These are phyloP conservation scores for Emmonsiellopsis sp. DNA, from an alignment of 2,329 filamentous ascomycete species.

Conservation along the genomic window DNA sequence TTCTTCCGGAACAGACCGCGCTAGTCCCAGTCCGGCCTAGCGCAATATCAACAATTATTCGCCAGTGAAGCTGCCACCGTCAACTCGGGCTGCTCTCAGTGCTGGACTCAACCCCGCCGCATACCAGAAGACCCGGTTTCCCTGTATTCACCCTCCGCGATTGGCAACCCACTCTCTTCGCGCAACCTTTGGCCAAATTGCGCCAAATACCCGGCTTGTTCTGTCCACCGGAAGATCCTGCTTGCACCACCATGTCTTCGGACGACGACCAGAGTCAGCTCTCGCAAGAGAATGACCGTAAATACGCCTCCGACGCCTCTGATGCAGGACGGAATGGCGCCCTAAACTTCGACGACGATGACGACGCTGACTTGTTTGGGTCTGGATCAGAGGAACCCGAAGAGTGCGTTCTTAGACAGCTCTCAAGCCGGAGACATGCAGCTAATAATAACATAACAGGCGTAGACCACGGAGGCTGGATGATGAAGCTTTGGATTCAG, in stretches of 20 bases:
- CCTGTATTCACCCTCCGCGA: no score
- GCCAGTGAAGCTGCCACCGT: no score
- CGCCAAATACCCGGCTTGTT: no score
- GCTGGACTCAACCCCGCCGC: no score
- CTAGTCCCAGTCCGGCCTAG: no score
- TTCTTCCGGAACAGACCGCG: no score
- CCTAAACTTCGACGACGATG: slow-evolving; percentile 19
- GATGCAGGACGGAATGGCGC: slow-evolving; percentile 7
- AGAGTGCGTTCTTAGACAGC: slow-evolving; percentile 19
- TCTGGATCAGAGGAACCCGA: slow-evolving; percentile 36
- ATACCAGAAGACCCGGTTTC: no score
- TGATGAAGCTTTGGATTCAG: slow-evolving; percentile 55
- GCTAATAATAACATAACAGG: slow-evolving; percentile 15
- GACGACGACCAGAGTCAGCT: slow-evolving; percentile 5
- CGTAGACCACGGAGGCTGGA: slow-evolving; percentile 42
- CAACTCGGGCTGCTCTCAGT: no score
- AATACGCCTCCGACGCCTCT: slow-evolving; percentile 4
- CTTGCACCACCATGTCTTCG: slow-evolving; percentile 7
- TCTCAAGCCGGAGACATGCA: background rate
- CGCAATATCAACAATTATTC: no score
- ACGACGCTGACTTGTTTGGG: slow-evolving; percentile 38
- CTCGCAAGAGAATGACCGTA: slow-evolving; percentile 1
- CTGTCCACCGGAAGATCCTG: background rate
- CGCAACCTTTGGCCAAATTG: no score
- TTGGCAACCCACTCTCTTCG: no score